A percentile compares a stretch with the other conserved stretches of the same genome.
phyloP scores from a whole-genome alignment of 1,139 yeast species.

The Dujonia santamariae region DNA sequence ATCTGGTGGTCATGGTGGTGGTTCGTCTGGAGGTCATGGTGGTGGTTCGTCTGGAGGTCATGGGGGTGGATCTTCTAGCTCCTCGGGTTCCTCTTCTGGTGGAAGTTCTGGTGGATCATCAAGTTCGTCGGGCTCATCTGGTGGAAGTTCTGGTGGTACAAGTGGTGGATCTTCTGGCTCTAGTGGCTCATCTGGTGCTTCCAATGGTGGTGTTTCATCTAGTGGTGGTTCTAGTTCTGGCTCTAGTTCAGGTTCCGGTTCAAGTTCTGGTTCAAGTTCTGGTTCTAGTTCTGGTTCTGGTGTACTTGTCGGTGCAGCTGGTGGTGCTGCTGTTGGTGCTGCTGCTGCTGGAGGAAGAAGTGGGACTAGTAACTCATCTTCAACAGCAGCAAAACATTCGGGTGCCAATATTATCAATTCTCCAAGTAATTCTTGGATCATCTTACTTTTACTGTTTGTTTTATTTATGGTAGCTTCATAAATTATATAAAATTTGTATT shows the following conservation, averaged over 20 bases:
- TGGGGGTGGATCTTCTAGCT: slow-evolving; percentile 1
- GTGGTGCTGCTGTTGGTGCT: slow-evolving; percentile 2
- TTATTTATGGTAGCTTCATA: no score
- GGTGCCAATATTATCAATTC: no score
- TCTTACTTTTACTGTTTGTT: no score
- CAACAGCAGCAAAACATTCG: no score
- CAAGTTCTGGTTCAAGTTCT: background rate
- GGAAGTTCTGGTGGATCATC: slow-evolving; percentile 6
- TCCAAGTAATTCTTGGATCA: no score
- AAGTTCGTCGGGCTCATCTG: slow-evolving; percentile 7
- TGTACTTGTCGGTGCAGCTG: background rate
- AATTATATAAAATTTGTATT: no score
- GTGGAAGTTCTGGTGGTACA: slow-evolving; percentile 6
- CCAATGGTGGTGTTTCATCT: slow-evolving; percentile 3
- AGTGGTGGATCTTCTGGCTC: slow-evolving; percentile 7
- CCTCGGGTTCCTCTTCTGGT: slow-evolving; percentile 4
- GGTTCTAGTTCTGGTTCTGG: slow-evolving; percentile 2
- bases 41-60: background rate
- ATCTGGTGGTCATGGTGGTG: background rate
- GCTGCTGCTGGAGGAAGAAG: slow-evolving; percentile 1
- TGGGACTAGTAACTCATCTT: background rate
- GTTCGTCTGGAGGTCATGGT: background rate
- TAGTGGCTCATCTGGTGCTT: slow-evolving; percentile 4
- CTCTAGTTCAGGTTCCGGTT: slow-evolving; percentile 2
- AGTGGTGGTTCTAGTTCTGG: slow-evolving; percentile 5